Evolutionary conservation across 1,284 basidiomycete genomes (phyloP).

Genomic region (Moesziomyces parantarcticus): DNA sequence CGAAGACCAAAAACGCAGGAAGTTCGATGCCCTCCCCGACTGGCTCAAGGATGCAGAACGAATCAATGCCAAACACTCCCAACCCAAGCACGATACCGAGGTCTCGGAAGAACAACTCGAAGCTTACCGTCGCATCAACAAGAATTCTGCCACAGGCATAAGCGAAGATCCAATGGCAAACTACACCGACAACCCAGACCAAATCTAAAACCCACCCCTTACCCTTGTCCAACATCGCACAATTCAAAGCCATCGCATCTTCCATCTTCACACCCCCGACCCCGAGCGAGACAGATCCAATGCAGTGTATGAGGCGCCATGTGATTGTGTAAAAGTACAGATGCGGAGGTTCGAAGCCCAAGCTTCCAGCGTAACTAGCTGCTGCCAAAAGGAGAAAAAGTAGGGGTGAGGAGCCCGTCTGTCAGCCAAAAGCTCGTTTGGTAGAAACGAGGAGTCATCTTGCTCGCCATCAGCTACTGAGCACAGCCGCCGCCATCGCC

Average conservation of each 20-base stretch:
- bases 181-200: constrained; percentile 74
- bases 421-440: constrained; percentile 4
- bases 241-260: too few relatives aligned
- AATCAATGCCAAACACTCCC: constrained; percentile 36
- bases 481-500: background rate
- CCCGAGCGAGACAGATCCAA: too few relatives aligned
- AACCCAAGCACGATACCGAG: constrained; percentile 72
- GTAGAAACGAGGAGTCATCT: constrained; percentile 5
- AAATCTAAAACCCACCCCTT: too few relatives aligned
- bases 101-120: constrained; percentile 94
- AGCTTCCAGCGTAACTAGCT: too few relatives aligned
- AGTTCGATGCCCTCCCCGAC: constrained; percentile 38
- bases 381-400: too few relatives aligned
- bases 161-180: constrained; percentile 89
- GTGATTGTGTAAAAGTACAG: constrained; percentile 8
- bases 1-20: constrained; percentile 1
- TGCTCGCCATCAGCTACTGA: background rate
- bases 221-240: too few relatives aligned
- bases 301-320: too few relatives aligned
- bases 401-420: too few relatives aligned
- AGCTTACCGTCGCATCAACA: constrained; percentile 77
- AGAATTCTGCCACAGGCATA: constrained; percentile 70
- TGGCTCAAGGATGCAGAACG: constrained; percentile 50
- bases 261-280: too few relatives aligned
- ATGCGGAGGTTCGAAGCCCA: too few relatives aligned